Conservation (phyloP, 768 basidiomycete species). For the Strobilomyces confusus region DNA sequence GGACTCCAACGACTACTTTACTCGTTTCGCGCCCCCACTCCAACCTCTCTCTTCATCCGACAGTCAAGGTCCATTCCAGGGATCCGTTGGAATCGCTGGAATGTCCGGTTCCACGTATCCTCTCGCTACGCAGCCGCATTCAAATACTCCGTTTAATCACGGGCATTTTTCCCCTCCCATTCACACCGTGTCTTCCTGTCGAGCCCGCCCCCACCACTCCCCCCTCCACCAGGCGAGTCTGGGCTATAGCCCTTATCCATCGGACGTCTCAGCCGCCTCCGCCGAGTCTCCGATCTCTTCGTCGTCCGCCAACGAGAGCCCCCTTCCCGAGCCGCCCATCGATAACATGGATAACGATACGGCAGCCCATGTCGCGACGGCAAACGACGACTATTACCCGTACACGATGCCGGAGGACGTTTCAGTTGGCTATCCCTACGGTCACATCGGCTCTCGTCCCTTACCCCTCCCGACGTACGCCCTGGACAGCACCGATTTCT, state of each 20-base stretch:
- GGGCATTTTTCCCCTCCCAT: slow-evolving; percentile 19
- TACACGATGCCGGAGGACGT: slow-evolving; percentile 26
- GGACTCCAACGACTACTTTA: slow-evolving; percentile 18
- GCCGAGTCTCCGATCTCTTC: slow-evolving; percentile 40
- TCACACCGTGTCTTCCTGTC: slow-evolving; percentile 19
- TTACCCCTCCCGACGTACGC: slow-evolving; percentile 23
- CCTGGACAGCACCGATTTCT: slow-evolving; percentile 22
- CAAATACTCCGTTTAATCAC: slow-evolving; percentile 17
- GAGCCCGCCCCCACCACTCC: slow-evolving; percentile 12
- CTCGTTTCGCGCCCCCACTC: slow-evolving; percentile 22
- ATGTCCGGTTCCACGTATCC: slow-evolving; percentile 26
- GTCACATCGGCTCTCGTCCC: slow-evolving; percentile 20
- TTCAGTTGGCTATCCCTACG: slow-evolving; percentile 21
- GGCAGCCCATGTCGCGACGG: slow-evolving; percentile 22
- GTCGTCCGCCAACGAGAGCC: slow-evolving; percentile 37
- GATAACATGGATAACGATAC: slow-evolving; percentile 32
- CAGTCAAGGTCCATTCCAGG: slow-evolving; percentile 1
- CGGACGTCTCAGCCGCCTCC: slow-evolving; percentile 34
- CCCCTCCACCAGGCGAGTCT: slow-evolving; percentile 16
- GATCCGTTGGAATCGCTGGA: slow-evolving; percentile 14
- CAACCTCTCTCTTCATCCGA: slow-evolving; percentile 14
- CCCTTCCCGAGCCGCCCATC: slow-evolving; percentile 35
- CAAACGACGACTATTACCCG: slow-evolving; percentile 27
- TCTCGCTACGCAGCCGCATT: slow-evolving; percentile 15
- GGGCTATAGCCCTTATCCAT: slow-evolving; percentile 35